Evolutionary conservation across 225 moss, liverwort and hornwort genomes (phyloP), one percentile per base, ranked within the genome.

Genomic region (Ulota crispa): DNA sequence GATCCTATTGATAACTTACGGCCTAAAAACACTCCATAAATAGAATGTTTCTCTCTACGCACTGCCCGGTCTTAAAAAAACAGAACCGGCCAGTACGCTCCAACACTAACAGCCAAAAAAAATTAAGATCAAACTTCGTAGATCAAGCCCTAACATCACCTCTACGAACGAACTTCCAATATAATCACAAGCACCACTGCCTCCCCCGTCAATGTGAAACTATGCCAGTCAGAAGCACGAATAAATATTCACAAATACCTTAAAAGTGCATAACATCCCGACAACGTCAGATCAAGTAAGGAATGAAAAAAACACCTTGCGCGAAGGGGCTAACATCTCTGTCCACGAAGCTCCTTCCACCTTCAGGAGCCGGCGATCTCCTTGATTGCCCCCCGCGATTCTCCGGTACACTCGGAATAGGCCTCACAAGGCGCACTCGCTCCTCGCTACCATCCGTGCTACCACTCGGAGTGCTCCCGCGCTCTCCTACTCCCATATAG

Each of bases 361-460:
- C 75, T 53, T 88, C 88, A 1, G 80, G 7, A 16, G 1, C 72
- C 54, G 80, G 82, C 26, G 80, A 85, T 37, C 53, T 65, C 84
- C 78, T 75, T 3, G 77, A 85, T 43, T 81, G 77, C 6, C 76
- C 54, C 31, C 83, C 85, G 32, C 76, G 82, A 82, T 76, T 76
- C 36, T 82, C 82, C 76, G 82, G 82, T 4, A 82, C 82, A 69
- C 78, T 88, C 34, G 88, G 80, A 74, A 78, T 81, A 31, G 88
- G 88, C 81, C 78, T 88, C 77, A 88, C 88, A 9, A 86, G 80
- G 73, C 77, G 81, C 39, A 78, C 68, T 7, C 83, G 85, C 64
- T 83, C 86, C 12, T 72, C 80, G n/a, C 76, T 72, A 6, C 71
- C 77, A 59, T 81, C 81, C 30, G 42, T 73, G 62, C 70, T 69